Evolutionary conservation across 140 eudicot species (phyloP).

Genomic region (Anethum foeniculum): DNA sequence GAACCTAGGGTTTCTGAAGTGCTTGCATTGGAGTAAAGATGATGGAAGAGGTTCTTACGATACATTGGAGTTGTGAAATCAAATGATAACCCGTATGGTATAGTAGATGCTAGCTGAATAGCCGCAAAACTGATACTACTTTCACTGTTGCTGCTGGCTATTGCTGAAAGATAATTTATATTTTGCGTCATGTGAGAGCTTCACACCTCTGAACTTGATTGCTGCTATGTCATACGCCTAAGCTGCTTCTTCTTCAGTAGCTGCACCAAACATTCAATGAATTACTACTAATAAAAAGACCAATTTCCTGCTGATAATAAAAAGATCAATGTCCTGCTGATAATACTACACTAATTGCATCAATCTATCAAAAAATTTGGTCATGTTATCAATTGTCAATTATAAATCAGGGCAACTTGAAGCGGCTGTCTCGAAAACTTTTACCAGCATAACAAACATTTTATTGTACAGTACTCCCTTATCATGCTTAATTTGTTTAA

Average conservation of each 20-base stretch:
- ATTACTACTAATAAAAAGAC: not conserved
- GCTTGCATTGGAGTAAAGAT: constrained; percentile 31
- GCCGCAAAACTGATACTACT: constrained; percentile 53
- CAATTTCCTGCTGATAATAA: not conserved
- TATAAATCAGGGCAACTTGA: not conserved
- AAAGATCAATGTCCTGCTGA: not conserved
- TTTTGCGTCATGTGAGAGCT: constrained; percentile 49
- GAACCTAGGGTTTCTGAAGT: constrained; percentile 36
- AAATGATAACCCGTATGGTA: constrained; percentile 49
- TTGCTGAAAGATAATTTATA: constrained; percentile 32
- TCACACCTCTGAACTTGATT: constrained; percentile 77
- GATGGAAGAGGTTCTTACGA: constrained; percentile 61
- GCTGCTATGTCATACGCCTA: constrained; percentile 98
- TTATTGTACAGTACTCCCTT: too few relatives aligned
- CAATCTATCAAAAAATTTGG: not conserved
- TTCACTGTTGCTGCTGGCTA: constrained; percentile 29
- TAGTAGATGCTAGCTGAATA: constrained; percentile 33
- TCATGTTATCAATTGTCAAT: not conserved
- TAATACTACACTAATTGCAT: not conserved
- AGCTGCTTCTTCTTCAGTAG: constrained; percentile 98
- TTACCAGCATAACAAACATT: not conserved
- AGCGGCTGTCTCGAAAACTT: not conserved
- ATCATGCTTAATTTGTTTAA: not conserved
- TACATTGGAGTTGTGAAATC: constrained; percentile 39
- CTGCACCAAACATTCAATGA: constrained; percentile 21